A percentile compares a stretch with the other conserved stretches of the same genome.
These are phyloP conservation scores for Tricladium varicosporioides DNA, from an alignment of 2,329 filamentous ascomycete genomes.

Conservation along the genomic window DNA sequence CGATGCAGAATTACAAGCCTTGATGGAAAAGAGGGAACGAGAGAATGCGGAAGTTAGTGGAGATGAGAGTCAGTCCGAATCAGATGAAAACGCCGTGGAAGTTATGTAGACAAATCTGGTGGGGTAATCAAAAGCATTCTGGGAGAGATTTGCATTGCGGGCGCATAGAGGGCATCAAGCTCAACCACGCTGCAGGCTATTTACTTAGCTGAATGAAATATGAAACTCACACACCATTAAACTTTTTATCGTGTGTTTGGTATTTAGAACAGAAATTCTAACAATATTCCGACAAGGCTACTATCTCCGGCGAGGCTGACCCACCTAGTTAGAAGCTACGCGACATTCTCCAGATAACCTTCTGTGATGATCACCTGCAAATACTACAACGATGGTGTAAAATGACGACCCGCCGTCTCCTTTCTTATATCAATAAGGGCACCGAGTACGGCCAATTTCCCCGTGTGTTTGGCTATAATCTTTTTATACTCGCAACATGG, in stretches of 20 bases:
- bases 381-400: too few species aligned
- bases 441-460: conserved; percentile 15
- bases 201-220: conserved; percentile 9
- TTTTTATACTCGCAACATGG: conserved; percentile 57
- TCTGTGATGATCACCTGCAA: too few species aligned
- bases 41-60: conserved; percentile 98
- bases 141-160: conserved; percentile 32
- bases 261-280: neutral
- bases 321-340: too few species aligned
- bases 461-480: conserved; percentile 41
- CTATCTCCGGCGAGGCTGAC: neutral
- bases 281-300: conserved; percentile 8
- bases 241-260: neutral
- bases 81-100: conserved; percentile 78
- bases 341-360: too few species aligned
- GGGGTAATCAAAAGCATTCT: conserved; percentile 28
- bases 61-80: conserved; percentile 94
- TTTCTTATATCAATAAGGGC: conserved; percentile 19
- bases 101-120: conserved; percentile 39
- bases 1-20: conserved; percentile 90
- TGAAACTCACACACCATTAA: conserved; percentile 2
- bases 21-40: conserved; percentile 98
- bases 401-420: conserved; percentile 24
- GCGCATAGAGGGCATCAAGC: conserved; percentile 27
- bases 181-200: conserved; percentile 12